phyloP scores from a whole-genome alignment of 768 basidiomycete genomes.

The Lactifluus subvellereus region DNA sequence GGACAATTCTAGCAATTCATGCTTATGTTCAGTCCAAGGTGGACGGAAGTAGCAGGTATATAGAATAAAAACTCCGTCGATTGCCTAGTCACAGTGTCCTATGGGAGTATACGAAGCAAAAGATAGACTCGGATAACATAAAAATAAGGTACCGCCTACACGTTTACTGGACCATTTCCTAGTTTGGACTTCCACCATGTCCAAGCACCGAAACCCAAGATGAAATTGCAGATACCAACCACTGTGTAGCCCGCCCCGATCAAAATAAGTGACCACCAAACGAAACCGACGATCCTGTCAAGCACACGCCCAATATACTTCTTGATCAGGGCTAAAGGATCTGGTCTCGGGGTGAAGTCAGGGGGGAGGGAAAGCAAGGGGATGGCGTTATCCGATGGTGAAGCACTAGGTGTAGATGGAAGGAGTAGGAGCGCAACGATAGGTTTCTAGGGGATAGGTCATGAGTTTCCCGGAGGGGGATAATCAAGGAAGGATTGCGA shows the following conservation, averaged over 20 bases:
- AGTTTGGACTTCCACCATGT: constrained; percentile 37
- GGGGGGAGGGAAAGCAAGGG: constrained; percentile 49
- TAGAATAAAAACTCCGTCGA: constrained; percentile 1
- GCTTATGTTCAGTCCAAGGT: neutral
- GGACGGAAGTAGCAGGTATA: neutral
- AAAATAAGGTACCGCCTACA: constrained; percentile 1
- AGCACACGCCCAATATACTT: constrained; percentile 57
- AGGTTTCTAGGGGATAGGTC: constrained; percentile 59
- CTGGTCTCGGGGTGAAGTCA: constrained; percentile 46
- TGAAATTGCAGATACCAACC: constrained; percentile 68
- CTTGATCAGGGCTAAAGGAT: constrained; percentile 50
- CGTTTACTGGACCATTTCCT: constrained; percentile 7
- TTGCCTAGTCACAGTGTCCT: neutral
- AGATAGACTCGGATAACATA: neutral
- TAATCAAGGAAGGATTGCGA: constrained; percentile 12
- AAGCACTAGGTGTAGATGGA: constrained; percentile 35
- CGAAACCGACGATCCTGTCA: constrained; percentile 69
- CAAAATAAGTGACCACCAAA: constrained; percentile 72
- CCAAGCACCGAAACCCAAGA: constrained; percentile 62
- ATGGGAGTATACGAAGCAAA: neutral
- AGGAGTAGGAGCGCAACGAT: constrained; percentile 69
- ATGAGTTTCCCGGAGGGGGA: neutral
- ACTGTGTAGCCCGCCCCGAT: constrained; percentile 70
- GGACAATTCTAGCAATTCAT: neutral
- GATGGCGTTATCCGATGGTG: constrained; percentile 27